Base-by-base conservation (phyloP, 2,329 filamentous ascomycete genomes). In the Aspergillus novoparasiticus region DNA sequence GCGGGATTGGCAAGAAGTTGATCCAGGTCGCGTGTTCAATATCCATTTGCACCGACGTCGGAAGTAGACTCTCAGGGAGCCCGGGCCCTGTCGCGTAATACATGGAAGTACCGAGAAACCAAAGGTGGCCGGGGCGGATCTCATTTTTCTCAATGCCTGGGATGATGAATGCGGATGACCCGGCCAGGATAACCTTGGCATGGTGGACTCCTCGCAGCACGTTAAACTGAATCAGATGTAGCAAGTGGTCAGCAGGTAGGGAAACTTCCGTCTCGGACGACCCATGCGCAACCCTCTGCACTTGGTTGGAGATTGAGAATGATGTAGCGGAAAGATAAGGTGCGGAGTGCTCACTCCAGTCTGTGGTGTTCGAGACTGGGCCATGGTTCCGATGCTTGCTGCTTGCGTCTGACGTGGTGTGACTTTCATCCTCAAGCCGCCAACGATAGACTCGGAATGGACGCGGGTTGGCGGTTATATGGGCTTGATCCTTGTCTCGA, bases 221-320 rank as follows among this genome's bases (percentile, higher is more conserved):
- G 32, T 75, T 75, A 55, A 67, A 71, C 12, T 72, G 70, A 32
- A 73, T 67, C 11, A 73, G 64, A 28, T 66, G 64, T 41, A 74
- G 64, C 26, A 75, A 59, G 56, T 71, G 68, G 56, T 72, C 70
- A 28, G 65, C 60, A 8, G 66, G 61, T 21, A 67, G 60, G 14
- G 62, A 14, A 23, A 48, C 3, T 10, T 10, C 21, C 11, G 34
- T 11, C 9, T 58, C 28, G 3, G 9, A 26, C 4, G 10, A 46
- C n/a, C 21, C 9, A 46, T 6, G 10, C 4, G 21, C 23, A 46
- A 8, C n/a, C 21, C 2, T 23, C 10, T 12, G n/a, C 5, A 3
- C 4, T 19, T 28, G 14, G 14, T 46, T 11, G n/a, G 39, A 6
- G n/a, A 19, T 16, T 19, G 32, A 14, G 2, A 50, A 19, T n/a